These are phyloP conservation scores for Neurospora sp. DNA, from an alignment of 495 filamentous ascomycete genomes.

Conservation along the genomic window DNA sequence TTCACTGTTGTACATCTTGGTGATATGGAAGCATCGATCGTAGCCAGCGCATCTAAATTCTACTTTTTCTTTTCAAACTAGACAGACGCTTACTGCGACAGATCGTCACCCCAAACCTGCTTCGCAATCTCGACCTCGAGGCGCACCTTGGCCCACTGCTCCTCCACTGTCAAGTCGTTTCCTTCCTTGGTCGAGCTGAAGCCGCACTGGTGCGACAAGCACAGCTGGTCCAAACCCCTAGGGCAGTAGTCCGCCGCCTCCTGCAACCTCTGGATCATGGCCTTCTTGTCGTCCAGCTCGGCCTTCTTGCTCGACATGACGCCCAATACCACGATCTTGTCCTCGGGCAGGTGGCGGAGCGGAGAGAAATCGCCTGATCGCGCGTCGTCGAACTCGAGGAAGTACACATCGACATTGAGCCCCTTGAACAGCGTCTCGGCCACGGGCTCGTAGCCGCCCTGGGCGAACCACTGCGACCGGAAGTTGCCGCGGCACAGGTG, in stretches of 20 bases:
- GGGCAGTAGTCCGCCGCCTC: conserved; percentile 52
- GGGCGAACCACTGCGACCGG: conserved; percentile 48
- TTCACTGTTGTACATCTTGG: not conserved
- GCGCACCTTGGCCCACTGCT: conserved; percentile 43
- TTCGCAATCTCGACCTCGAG: conserved; percentile 37
- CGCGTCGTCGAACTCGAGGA: conserved; percentile 59
- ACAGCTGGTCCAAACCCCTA: conserved; percentile 47
- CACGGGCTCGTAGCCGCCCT: conserved; percentile 59
- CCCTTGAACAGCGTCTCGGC: conserved; percentile 54
- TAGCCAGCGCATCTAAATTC: not conserved
- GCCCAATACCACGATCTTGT: conserved; percentile 57
- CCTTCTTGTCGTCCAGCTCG: conserved; percentile 50
- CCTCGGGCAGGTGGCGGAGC: conserved; percentile 47
- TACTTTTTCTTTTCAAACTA: not conserved
- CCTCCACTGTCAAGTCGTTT: conserved; percentile 48
- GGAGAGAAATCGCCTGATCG: conserved; percentile 58
- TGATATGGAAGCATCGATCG: not conserved
- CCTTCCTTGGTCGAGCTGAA: conserved; percentile 57
- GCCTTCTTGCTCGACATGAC: conserved; percentile 58
- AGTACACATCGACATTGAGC: conserved; percentile 56
- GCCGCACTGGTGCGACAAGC: conserved; percentile 58
- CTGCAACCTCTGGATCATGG: conserved; percentile 45
- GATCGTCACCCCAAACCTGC: conserved; percentile 36
- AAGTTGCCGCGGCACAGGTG: conserved; percentile 57
- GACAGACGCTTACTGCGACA: conserved; percentile 20